Conservation (phyloP, 805 yeast species). For the Metschnikowia lunata region DNA sequence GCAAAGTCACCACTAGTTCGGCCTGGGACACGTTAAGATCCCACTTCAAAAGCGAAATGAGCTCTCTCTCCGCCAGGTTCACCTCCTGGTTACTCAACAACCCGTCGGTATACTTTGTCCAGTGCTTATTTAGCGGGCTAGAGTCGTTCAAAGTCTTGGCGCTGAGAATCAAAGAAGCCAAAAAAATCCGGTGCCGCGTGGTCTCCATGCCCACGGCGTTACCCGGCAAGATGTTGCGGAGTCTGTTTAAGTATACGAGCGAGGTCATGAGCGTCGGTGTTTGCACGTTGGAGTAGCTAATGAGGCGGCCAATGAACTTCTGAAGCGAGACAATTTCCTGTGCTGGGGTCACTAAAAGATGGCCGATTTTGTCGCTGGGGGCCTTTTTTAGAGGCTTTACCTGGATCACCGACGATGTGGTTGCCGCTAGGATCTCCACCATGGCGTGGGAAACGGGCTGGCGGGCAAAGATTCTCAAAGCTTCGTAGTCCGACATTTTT, state of each 20-base stretch:
- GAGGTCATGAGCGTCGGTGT: constrained; percentile 94
- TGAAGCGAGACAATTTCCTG: constrained; percentile 33
- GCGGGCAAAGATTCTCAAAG: constrained; percentile 49
- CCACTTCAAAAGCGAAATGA: constrained; percentile 82
- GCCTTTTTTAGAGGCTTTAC: constrained; percentile 26
- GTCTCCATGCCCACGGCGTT: constrained; percentile 90
- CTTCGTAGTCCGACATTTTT: constrained; percentile 34
- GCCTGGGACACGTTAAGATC: constrained; percentile 63
- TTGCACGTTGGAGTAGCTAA: constrained; percentile 83
- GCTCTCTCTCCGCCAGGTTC: constrained; percentile 86
- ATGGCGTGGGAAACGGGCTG: constrained; percentile 54
- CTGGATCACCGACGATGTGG: constrained; percentile 54
- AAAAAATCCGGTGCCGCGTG: constrained; percentile 86
- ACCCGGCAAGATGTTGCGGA: constrained; percentile 74
- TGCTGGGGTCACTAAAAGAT: constrained; percentile 24
- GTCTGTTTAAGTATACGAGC: constrained; percentile 72
- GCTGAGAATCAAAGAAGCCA: constrained; percentile 85
- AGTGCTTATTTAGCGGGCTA: constrained; percentile 91
- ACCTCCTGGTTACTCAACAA: constrained; percentile 72
- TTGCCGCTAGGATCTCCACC: constrained; percentile 54
- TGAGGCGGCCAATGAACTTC: constrained; percentile 66
- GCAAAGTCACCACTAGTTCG: constrained; percentile 65
- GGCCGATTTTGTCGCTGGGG: constrained; percentile 12
- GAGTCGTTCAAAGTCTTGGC: constrained; percentile 92
- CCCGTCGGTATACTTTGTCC: constrained; percentile 92